These are phyloP conservation scores for Hyphopichia burtonii DNA, from an alignment of 1,139 yeast species.

Conservation along the genomic window DNA sequence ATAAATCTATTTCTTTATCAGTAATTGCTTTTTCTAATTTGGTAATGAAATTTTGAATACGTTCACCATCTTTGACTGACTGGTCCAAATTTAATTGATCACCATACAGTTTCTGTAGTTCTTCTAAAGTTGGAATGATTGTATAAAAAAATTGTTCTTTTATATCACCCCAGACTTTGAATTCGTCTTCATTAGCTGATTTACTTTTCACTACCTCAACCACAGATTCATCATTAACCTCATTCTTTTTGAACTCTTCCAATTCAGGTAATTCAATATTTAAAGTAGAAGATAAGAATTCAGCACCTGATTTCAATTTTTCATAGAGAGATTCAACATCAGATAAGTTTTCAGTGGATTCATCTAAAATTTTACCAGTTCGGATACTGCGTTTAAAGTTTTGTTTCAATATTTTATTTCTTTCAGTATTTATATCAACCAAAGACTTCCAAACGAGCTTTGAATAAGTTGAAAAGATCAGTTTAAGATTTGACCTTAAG, in stretches of 20 bases:
- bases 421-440: constrained; percentile 29
- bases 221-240: constrained; percentile 12
- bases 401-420: constrained; percentile 34
- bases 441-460: constrained; percentile 43
- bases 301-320: constrained; percentile 44
- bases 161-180: constrained; percentile 63
- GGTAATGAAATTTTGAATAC: constrained; percentile 42
- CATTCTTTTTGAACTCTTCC: constrained; percentile 15
- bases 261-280: constrained; percentile 32
- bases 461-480: constrained; percentile 48
- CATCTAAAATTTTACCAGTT: constrained; percentile 64
- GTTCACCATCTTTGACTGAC: constrained; percentile 35
- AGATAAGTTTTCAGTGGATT: constrained; percentile 44
- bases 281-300: constrained; percentile 44
- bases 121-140: constrained; percentile 26
- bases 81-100: constrained; percentile 1
- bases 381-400: constrained; percentile 59
- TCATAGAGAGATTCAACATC: constrained; percentile 38
- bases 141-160: constrained; percentile 64
- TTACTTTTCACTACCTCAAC: constrained; percentile 25
- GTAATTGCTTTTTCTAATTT: constrained; percentile 45
- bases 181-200: constrained; percentile 28
- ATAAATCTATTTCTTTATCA: constrained; percentile 53
- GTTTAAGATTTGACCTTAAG: constrained; percentile 14
- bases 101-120: constrained; percentile 26